These are phyloP conservation scores for Akanthomyces muscarius DNA, from an alignment of 2,329 filamentous ascomycete genomes.

Conservation along the genomic window DNA sequence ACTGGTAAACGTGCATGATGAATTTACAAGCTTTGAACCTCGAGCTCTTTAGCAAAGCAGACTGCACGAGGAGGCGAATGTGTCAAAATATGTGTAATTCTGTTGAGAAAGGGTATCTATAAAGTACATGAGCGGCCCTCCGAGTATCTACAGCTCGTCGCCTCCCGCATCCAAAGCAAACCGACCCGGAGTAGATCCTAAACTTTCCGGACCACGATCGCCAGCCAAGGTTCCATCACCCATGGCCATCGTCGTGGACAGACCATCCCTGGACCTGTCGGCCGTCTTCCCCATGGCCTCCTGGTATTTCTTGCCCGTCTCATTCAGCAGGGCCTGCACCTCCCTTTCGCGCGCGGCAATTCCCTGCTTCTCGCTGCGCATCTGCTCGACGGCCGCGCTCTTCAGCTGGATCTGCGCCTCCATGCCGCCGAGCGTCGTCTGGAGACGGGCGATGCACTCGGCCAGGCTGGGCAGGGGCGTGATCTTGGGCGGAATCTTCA, in stretches of 20 bases:
- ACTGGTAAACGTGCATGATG: too few relatives aligned
- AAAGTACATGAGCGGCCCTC: not conserved
- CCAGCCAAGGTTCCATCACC: slow-evolving; percentile 26
- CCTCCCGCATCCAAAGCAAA: not conserved
- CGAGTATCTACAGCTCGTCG: not conserved
- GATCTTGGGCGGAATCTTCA: slow-evolving; percentile 67
- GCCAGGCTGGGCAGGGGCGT: slow-evolving; percentile 71
- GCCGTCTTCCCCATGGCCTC: slow-evolving; percentile 35
- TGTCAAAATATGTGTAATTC: not conserved
- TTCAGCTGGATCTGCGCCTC: slow-evolving; percentile 59
- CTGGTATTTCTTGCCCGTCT: slow-evolving; percentile 66
- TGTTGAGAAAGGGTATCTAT: slow-evolving; percentile 3
- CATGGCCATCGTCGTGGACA: slow-evolving; percentile 18
- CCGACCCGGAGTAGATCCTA: slow-evolving; percentile 31
- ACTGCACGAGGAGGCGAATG: not conserved
- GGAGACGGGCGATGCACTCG: slow-evolving; percentile 61
- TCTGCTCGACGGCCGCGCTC: slow-evolving; percentile 58
- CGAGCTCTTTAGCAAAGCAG: too few relatives aligned
- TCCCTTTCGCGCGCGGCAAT: slow-evolving; percentile 68
- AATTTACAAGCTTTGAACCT: too few relatives aligned
- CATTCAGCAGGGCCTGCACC: slow-evolving; percentile 75
- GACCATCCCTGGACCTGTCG: slow-evolving; percentile 8
- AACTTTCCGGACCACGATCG: slow-evolving; percentile 34
- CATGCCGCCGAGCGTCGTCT: slow-evolving; percentile 58
- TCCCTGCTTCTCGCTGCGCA: slow-evolving; percentile 64